Evolutionary conservation across 768 basidiomycete species (phyloP).

Genomic region (Auricularia heimuer): DNA sequence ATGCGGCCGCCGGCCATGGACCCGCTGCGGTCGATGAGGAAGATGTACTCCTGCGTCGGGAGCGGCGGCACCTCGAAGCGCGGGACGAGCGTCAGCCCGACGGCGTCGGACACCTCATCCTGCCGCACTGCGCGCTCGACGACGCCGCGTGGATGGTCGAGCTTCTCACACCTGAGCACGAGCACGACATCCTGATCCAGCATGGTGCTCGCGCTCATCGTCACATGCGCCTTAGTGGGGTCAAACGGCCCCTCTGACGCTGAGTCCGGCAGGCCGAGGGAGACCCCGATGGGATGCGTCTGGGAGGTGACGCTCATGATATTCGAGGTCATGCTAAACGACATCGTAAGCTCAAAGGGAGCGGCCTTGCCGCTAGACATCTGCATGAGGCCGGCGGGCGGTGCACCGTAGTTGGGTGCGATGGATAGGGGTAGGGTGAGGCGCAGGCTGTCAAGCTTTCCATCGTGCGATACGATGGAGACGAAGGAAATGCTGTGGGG

Average conservation of each 20-base stretch:
- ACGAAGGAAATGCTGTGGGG: slow-evolving; percentile 5
- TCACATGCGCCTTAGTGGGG: slow-evolving; percentile 1
- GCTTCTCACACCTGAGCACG: slow-evolving; percentile 34
- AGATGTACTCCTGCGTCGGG: slow-evolving; percentile 44
- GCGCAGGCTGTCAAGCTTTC: slow-evolving; percentile 6
- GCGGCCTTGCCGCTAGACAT: neutral
- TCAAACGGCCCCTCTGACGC: slow-evolving; percentile 23
- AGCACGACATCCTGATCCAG: slow-evolving; percentile 44
- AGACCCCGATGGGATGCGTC: slow-evolving; percentile 9
- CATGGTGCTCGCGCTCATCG: slow-evolving; percentile 26
- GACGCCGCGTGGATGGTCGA: slow-evolving; percentile 49
- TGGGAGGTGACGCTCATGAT: slow-evolving; percentile 13
- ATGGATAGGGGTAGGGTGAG: slow-evolving; percentile 11
- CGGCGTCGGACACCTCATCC: slow-evolving; percentile 23
- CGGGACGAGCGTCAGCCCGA: slow-evolving; percentile 40
- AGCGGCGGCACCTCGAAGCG: slow-evolving; percentile 35
- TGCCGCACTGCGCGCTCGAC: slow-evolving; percentile 25
- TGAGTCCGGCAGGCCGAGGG: slow-evolving; percentile 26
- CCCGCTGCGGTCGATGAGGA: slow-evolving; percentile 49
- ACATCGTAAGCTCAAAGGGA: slow-evolving; percentile 9
- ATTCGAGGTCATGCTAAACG: slow-evolving; percentile 8
- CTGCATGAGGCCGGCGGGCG: neutral
- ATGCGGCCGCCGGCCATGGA: slow-evolving; percentile 33
- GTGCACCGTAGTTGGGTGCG: slow-evolving; percentile 9
- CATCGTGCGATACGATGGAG: slow-evolving; percentile 11